Evolutionary conservation across 108 stramenopile genomes (phyloP), one percentile per base, ranked within the genome.

Genomic region (Skeletonema potamos): DNA sequence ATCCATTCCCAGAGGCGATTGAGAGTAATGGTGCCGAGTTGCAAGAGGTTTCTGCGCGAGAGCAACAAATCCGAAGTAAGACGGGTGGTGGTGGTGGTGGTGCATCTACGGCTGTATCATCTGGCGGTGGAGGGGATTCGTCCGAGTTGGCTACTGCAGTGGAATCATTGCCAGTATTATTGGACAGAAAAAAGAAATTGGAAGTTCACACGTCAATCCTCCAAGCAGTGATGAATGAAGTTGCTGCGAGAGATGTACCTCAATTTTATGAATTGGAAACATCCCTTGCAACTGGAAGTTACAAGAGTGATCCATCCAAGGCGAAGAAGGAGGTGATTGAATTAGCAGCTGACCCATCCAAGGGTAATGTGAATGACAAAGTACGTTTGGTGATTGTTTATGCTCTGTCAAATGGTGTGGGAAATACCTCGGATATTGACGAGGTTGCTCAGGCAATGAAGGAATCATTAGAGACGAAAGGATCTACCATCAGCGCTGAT

Each of bases 141-240:
- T 81, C 72, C 17, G 89, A 92, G 68, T 79, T 96, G 73, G 88
- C 89, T 37, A 86, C 78, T 4, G 97, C 97, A 3, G 96, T 99
- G 56, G 96, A 97, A 70, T 94, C 92, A 3, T 85, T 99, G 29
- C 99, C 99, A 2, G 86, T 89, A 24, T 78, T 99, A 15, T 84
- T 98, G 71, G 93, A 95, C 64, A 88, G 90, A 33, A 99, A 99
- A 84, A 96, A 95, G 77, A 89, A 90, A 54, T 71, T 98, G 27
- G 98, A 98, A 82, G 83, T 92, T 29, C 99, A 99, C 79, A 98
- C 97, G 0, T 95, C 94, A 54, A 92, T 99, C 54, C 74, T 98
- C 8, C 96, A 97, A 83, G 97, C 99, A 6, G 93, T 96, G 34
- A 99, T 99, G 99, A 94, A 93, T 57, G 88, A 91, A 73, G 96